Evolutionary conservation across 2,329 filamentous ascomycete genomes (phyloP).

Genomic region (Myriosclerotinia duriaeana): DNA sequence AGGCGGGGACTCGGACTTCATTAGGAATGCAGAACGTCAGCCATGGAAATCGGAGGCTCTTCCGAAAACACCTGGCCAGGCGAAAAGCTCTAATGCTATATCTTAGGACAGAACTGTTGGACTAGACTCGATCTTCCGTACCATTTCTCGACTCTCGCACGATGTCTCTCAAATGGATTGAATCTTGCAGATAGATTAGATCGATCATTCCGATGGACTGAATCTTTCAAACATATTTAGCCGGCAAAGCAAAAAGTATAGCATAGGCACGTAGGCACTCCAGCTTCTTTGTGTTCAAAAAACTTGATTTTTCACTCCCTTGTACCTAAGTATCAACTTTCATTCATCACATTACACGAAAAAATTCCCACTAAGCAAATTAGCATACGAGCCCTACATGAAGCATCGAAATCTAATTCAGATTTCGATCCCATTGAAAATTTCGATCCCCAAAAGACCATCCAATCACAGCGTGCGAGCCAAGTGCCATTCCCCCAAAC

Average conservation of each 20-base stretch:
- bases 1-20: conserved; percentile 8
- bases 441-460: not conserved
- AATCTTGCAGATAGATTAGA: no score
- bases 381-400: not conserved
- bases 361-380: not conserved
- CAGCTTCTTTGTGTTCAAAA: not conserved
- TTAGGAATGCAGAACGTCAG: not conserved
- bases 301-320: not conserved
- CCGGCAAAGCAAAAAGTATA: not conserved
- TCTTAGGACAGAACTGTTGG: not conserved
- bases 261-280: not conserved
- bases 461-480: not conserved
- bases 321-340: not conserved
- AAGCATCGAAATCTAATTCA: conserved; percentile 2
- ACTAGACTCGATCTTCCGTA: not conserved
- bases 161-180: no score
- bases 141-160: not conserved
- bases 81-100: not conserved
- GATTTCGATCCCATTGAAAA: not conserved
- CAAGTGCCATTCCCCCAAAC: not conserved
- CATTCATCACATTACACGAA: not conserved
- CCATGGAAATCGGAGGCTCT: not conserved
- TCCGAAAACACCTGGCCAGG: not conserved
- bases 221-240: no score
- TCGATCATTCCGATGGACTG: no score